These are phyloP conservation scores for Globisporangium okanoganense DNA, from an alignment of 352 stramenopile genomes.

Conservation along the genomic window DNA sequence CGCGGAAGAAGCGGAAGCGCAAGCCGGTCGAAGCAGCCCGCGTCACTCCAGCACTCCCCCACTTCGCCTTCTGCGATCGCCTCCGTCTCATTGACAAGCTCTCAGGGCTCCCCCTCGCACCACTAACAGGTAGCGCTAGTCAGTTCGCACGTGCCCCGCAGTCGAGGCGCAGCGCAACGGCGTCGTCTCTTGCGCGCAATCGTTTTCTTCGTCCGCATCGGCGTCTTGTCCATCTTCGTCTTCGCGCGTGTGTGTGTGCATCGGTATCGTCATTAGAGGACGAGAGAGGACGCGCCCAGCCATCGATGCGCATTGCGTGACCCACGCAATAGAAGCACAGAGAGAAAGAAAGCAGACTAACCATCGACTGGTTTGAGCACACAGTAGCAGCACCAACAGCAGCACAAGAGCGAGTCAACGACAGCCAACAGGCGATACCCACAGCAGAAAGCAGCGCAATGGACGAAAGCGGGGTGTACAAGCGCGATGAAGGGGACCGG, in stretches of 20 bases:
- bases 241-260: too few relatives aligned
- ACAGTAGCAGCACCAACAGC: background rate
- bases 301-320: slow-evolving; percentile 16
- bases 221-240: too few relatives aligned
- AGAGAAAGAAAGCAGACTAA: background rate
- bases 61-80: background rate
- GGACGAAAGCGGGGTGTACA: slow-evolving; percentile 70
- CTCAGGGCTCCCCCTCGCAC: background rate
- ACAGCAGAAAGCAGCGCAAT: slow-evolving; percentile 23
- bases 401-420: background rate
- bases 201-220: too few relatives aligned
- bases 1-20: slow-evolving; percentile 22
- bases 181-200: background rate
- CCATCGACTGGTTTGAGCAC: background rate
- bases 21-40: slow-evolving; percentile 20
- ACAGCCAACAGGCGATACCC: background rate
- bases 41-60: background rate
- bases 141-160: background rate
- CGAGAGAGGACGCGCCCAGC: background rate
- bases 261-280: background rate
- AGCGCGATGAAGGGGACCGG: slow-evolving; percentile 66
- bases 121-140: too few relatives aligned
- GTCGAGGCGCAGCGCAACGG: background rate
- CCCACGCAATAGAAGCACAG: background rate
- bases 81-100: background rate